phyloP scores from a whole-genome alignment of 257 asterid genomes.

The Henckelia pumila region DNA sequence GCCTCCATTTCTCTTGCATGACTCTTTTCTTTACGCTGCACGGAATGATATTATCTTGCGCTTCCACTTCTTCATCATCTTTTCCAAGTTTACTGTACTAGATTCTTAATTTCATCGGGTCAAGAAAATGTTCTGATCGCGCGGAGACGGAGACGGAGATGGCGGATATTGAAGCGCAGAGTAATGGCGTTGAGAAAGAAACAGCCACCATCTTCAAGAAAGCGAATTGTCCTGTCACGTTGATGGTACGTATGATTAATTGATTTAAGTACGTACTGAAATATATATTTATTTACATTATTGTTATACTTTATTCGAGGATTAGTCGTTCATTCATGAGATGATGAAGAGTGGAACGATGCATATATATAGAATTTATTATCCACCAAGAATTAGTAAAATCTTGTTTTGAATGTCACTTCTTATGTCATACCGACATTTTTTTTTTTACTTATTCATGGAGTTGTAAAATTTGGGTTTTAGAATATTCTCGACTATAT shows the following conservation, averaged over 20 bases:
- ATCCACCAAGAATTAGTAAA: too few relatives aligned
- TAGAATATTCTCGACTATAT: too few relatives aligned
- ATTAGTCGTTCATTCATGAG: slow-evolving; percentile 22
- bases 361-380: background rate
- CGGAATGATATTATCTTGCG: background rate
- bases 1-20: slow-evolving; percentile 27
- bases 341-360: slow-evolving; percentile 6
- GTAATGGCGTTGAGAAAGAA: background rate
- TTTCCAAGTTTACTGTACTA: slow-evolving; percentile 4
- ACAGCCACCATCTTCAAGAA: slow-evolving; percentile 24
- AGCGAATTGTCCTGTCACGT: slow-evolving; percentile 33
- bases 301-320: background rate
- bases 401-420: background rate
- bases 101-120: background rate
- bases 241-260: slow-evolving; percentile 33
- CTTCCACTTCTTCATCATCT: background rate
- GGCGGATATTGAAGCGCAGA: slow-evolving; percentile 32
- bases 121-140: background rate
- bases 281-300: background rate
- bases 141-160: slow-evolving; percentile 20
- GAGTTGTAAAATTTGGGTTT: background rate
- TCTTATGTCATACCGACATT: too few relatives aligned
- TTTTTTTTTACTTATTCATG: too few relatives aligned
- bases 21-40: slow-evolving; percentile 22
- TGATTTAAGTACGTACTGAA: background rate